phyloP scores from a whole-genome alignment of 208 protist genomes.

The Strigomonas galati region DNA sequence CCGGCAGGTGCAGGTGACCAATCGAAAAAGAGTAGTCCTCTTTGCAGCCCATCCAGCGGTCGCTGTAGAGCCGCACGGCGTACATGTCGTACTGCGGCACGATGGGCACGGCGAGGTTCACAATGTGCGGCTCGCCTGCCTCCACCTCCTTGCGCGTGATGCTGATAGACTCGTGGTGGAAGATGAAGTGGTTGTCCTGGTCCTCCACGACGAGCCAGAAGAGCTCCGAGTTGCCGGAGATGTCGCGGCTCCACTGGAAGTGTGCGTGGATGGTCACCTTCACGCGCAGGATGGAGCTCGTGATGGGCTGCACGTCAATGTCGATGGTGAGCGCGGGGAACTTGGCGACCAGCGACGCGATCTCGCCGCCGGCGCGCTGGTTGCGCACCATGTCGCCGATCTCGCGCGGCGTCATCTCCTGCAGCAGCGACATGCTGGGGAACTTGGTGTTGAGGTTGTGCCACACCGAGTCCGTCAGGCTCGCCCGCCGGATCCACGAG shows the following conservation, averaged over 20 bases:
- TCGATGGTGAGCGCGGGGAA: conserved; percentile 92
- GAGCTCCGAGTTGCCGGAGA: conserved; percentile 92
- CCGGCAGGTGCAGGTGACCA: conserved; percentile 94
- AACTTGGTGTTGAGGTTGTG: conserved; percentile 65
- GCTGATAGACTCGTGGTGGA: conserved; percentile 78
- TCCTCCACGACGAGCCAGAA: conserved; percentile 98
- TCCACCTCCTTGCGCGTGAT: conserved; percentile 87
- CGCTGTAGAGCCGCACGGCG: conserved; percentile 93
- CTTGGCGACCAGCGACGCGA: conserved; percentile 72
- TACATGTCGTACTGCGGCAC: conserved; percentile 97
- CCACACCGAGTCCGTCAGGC: conserved; percentile 78
- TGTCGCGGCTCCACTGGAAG: conserved; percentile 93
- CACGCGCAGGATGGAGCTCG: conserved; percentile 93
- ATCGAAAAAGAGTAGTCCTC: conserved; percentile 92
- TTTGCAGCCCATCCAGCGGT: conserved; percentile 93
- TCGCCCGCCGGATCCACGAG: conserved; percentile 43
- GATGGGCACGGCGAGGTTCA: conserved; percentile 96
- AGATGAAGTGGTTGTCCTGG: conserved; percentile 94
- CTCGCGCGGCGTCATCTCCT: conserved; percentile 74
- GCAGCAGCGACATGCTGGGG: conserved; percentile 74
- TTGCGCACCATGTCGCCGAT: conserved; percentile 89
- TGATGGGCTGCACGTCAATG: conserved; percentile 97
- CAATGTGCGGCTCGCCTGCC: conserved; percentile 62
- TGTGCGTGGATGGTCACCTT: conserved; percentile 84
- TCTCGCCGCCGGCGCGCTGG: conserved; percentile 69